phyloP scores from a whole-genome alignment of 108 stramenopile genomes.

The Stephanodiscus triporus region DNA sequence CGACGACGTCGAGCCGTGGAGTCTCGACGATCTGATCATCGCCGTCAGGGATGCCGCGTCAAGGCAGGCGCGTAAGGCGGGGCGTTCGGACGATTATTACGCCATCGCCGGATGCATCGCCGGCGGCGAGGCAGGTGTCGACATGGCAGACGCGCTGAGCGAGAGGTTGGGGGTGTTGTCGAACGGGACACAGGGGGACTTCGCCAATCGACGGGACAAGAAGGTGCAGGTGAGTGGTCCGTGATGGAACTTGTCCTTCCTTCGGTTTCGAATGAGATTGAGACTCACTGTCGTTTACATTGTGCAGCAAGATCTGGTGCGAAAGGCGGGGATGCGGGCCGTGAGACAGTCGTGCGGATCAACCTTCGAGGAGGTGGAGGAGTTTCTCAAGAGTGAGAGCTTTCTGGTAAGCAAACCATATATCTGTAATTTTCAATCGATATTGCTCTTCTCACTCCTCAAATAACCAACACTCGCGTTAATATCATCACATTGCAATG shows the following conservation, averaged over 20 bases:
- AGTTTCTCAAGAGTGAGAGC: slow-evolving; percentile 62
- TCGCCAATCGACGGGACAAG: slow-evolving; percentile 83
- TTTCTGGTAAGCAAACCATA: too few species aligned
- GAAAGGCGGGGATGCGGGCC: slow-evolving; percentile 69
- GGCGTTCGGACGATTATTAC: slow-evolving; percentile 24
- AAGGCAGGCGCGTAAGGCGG: background rate
- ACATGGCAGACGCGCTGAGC: slow-evolving; percentile 68
- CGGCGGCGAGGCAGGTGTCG: slow-evolving; percentile 88
- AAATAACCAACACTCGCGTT: too few species aligned
- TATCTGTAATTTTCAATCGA: too few species aligned
- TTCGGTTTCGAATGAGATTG: too few species aligned
- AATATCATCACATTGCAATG: too few species aligned
- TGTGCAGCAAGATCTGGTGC: slow-evolving; percentile 72
- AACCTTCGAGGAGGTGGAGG: slow-evolving; percentile 69
- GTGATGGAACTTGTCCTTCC: too few species aligned
- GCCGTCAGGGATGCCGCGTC: slow-evolving; percentile 25
- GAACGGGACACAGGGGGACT: slow-evolving; percentile 65
- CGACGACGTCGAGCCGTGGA: slow-evolving; percentile 54
- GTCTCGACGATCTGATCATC: slow-evolving; percentile 43
- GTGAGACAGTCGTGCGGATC: slow-evolving; percentile 83
- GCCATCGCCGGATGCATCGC: slow-evolving; percentile 64
- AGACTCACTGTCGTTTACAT: too few species aligned
- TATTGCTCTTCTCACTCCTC: too few species aligned
- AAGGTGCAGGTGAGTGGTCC: slow-evolving; percentile 49
- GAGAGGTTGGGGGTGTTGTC: slow-evolving; percentile 66